Percentiles rank a stretch among this genome's conserved stretches.
These are phyloP conservation scores for Xanthoparmelia taractica DNA, from an alignment of 495 filamentous ascomycete genomes.

Conservation along the genomic window DNA sequence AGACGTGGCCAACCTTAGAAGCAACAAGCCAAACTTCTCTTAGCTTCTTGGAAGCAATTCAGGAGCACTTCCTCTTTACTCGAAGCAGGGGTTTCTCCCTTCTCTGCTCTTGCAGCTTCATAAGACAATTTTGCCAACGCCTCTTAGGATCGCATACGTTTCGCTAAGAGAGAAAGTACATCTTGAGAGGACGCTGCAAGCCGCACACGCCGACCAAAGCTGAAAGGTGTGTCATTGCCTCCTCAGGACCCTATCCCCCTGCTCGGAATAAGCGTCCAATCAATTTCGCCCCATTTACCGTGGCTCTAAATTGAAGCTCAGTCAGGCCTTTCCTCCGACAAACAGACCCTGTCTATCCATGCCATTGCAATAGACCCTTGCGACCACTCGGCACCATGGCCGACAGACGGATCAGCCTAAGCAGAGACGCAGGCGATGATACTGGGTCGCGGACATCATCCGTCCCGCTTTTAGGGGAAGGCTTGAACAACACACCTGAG, in stretches of 20 bases:
- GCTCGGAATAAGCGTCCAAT: neutral
- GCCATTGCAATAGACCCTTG: slow-evolving; percentile 6
- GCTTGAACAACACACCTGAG: slow-evolving; percentile 27
- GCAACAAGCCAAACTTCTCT: neutral
- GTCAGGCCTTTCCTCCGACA: neutral
- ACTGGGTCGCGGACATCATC: slow-evolving; percentile 21
- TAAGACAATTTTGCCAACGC: neutral
- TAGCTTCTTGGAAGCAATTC: neutral
- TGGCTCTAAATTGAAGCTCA: neutral
- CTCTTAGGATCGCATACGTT: neutral
- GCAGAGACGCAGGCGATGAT: slow-evolving; percentile 21
- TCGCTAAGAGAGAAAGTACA: neutral
- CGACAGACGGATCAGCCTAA: slow-evolving; percentile 13
- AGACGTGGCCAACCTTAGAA: slow-evolving; percentile 14
- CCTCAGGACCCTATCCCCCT: neutral
- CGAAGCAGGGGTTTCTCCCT: neutral
- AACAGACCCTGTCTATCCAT: slow-evolving; percentile 3
- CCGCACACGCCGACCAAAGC: neutral
- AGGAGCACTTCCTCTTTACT: neutral
- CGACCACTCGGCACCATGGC: slow-evolving; percentile 14
- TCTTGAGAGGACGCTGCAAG: neutral
- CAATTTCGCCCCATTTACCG: neutral
- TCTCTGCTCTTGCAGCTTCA: neutral
- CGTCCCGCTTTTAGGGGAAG: slow-evolving; percentile 29
- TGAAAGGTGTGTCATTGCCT: slow-evolving; percentile 1